A percentile compares a stretch with the other conserved stretches of the same genome.
Conservation (phyloP, 305 asterid species). For the Fraxinus sp. region DNA sequence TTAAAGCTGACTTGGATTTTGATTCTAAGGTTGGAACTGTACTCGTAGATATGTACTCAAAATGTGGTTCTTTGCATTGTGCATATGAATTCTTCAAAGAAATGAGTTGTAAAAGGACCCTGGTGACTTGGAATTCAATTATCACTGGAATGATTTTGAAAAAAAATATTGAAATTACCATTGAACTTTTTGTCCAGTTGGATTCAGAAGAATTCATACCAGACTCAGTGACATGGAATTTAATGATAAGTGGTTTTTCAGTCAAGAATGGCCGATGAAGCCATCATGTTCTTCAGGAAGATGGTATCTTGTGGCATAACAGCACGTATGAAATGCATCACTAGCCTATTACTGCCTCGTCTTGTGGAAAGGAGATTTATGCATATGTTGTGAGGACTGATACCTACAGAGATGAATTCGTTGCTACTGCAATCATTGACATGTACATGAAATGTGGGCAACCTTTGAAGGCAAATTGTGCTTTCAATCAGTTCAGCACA, state of each 20-base stretch:
- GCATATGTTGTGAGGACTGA: conserved; percentile 54
- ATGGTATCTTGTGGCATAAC: conserved; percentile 46
- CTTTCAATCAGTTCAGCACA: conserved; percentile 47
- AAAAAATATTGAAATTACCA: conserved; percentile 50
- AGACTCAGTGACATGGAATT: conserved; percentile 79
- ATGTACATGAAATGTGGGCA: conserved; percentile 89
- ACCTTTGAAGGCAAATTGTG: conserved; percentile 37
- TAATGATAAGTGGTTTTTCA: conserved; percentile 74
- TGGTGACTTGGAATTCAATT: conserved; percentile 83
- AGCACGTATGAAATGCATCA: conserved; percentile 52
- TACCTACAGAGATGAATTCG: conserved; percentile 37
- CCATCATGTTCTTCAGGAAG: conserved; percentile 62
- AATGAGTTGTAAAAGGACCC: conserved; percentile 46
- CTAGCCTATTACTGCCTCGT: conserved; percentile 54
- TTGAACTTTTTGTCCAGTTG: conserved; percentile 47
- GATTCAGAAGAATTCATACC: conserved; percentile 48
- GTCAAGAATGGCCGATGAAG: conserved; percentile 49
- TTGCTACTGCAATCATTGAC: conserved; percentile 67
- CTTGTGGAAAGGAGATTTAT: conserved; percentile 61
- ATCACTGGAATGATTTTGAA: conserved; percentile 76
- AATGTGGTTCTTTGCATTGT: conserved; percentile 65
- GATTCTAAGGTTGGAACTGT: conserved; percentile 60
- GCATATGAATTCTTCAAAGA: conserved; percentile 58
- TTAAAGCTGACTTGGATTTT: conserved; percentile 39
- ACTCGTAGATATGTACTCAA: conserved; percentile 81